A percentile compares a stretch with the other conserved stretches of the same genome.
These are phyloP conservation scores for Malassezia dermatis DNA, from an alignment of 1,284 basidiomycete species.

Conservation along the genomic window DNA sequence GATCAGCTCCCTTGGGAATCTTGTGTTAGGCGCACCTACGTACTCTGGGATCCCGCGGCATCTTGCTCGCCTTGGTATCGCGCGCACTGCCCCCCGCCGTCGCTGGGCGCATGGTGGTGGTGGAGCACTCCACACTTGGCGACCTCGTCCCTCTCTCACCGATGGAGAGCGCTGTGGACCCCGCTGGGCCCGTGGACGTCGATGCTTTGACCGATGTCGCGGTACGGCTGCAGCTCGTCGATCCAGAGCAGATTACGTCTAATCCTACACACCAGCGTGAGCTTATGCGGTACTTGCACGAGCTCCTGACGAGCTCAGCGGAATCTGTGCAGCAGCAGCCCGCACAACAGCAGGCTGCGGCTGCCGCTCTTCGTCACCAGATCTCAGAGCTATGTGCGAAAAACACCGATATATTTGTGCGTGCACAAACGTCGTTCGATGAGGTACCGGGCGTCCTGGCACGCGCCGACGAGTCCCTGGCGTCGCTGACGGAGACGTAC, in stretches of 20 bases:
- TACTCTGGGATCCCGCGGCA: conserved; percentile 7
- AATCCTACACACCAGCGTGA: not conserved
- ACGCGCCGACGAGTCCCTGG: not conserved
- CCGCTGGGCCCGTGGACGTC: not conserved
- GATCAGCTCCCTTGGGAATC: conserved; percentile 15
- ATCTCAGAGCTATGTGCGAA: conserved; percentile 12
- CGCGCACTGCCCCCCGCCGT: not conserved
- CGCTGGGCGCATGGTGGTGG: not conserved
- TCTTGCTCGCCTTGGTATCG: not conserved
- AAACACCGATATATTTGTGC: conserved; percentile 8
- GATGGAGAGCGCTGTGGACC: not conserved
- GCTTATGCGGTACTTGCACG: conserved; percentile 1
- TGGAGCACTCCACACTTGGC: not conserved
- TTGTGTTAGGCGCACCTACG: not conserved
- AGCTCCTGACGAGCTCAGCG: conserved; percentile 6
- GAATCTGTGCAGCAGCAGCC: conserved; percentile 13
- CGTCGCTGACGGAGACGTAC: not conserved
- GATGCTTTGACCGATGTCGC: not conserved
- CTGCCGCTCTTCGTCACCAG: conserved; percentile 5
- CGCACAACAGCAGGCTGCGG: conserved; percentile 7
- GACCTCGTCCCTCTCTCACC: not conserved
- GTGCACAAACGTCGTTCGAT: conserved; percentile 1
- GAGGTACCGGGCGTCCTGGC: not conserved
- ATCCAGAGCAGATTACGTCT: not conserved
- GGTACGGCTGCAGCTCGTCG: not conserved